Evolutionary conservation across 495 filamentous ascomycete genomes (phyloP).

Genomic region (Penicillium daleae): DNA sequence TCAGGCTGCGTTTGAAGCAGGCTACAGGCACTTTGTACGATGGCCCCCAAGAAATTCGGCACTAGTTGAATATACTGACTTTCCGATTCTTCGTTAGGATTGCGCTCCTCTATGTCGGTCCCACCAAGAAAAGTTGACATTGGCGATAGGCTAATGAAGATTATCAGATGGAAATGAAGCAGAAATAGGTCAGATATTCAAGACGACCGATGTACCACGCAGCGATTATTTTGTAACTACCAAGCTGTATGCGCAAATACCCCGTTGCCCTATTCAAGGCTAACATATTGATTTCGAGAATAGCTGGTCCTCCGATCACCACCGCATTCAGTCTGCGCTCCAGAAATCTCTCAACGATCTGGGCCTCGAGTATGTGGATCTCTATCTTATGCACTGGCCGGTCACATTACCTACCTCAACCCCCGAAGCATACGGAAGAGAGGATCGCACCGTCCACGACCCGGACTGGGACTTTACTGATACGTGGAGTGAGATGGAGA

Average conservation of each 20-base stretch:
- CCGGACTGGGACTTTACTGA: slow-evolving; percentile 48
- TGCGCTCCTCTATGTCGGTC: slow-evolving; percentile 27
- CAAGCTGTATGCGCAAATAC: slow-evolving; percentile 57
- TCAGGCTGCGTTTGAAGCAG: slow-evolving; percentile 44
- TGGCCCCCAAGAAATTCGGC: slow-evolving; percentile 16
- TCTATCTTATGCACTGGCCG: slow-evolving; percentile 69
- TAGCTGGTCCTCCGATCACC: slow-evolving; percentile 36
- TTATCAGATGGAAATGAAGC: slow-evolving; percentile 44
- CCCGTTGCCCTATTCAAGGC: slow-evolving; percentile 28
- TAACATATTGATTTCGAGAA: slow-evolving; percentile 29
- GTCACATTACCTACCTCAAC: slow-evolving; percentile 58
- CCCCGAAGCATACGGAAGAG: slow-evolving; percentile 34
- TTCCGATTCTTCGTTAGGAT: slow-evolving; percentile 11
- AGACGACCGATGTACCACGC: slow-evolving; percentile 49
- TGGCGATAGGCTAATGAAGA: slow-evolving; percentile 16
- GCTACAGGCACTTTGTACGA: slow-evolving; percentile 59
- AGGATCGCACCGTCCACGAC: slow-evolving; percentile 47
- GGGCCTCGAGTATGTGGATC: slow-evolving; percentile 59
- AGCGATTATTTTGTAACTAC: slow-evolving; percentile 62
- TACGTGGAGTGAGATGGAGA: slow-evolving; percentile 57
- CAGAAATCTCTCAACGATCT: slow-evolving; percentile 63
- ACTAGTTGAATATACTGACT: background rate
- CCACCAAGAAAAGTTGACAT: background rate
- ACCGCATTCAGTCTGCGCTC: slow-evolving; percentile 56
- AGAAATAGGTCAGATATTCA: slow-evolving; percentile 57